A percentile compares a stretch with the other conserved stretches of the same genome.
These are phyloP conservation scores for Aspergillus puulaauensis DNA, from an alignment of 2,329 filamentous ascomycete species.

Conservation along the genomic window DNA sequence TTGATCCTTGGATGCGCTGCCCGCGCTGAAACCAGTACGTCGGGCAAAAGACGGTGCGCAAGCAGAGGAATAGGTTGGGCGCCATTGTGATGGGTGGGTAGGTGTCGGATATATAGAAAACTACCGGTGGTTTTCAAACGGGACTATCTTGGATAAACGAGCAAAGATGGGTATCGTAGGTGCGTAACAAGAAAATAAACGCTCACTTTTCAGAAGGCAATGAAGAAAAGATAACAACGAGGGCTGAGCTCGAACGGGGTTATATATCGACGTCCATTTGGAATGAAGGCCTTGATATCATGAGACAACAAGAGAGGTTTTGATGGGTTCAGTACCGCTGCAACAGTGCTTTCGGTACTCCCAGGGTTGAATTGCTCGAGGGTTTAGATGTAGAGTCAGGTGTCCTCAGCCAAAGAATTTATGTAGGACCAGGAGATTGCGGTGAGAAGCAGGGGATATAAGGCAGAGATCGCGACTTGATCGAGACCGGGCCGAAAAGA, in stretches of 20 bases:
- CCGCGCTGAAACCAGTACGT: slow-evolving; percentile 50
- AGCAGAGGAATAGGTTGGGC: slow-evolving; percentile 51
- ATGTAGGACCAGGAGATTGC: neutral
- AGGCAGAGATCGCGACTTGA: neutral
- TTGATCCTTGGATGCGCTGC: slow-evolving; percentile 38
- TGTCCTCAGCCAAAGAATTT: slow-evolving; percentile 4
- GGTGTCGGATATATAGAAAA: neutral
- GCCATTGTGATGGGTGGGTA: slow-evolving; percentile 39
- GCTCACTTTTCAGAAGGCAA: slow-evolving; percentile 25
- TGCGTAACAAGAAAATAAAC: slow-evolving; percentile 14
- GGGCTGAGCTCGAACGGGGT: slow-evolving; percentile 14
- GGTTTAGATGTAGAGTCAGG: neutral
- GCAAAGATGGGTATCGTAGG: slow-evolving; percentile 6
- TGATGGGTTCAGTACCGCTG: slow-evolving; percentile 9
- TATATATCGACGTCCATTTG: slow-evolving; percentile 35
- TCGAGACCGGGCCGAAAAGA: slow-evolving; percentile 11
- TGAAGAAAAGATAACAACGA: slow-evolving; percentile 10
- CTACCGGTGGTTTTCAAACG: neutral
- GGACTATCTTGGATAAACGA: slow-evolving; percentile 5
- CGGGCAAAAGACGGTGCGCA: slow-evolving; percentile 50
- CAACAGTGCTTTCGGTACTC: slow-evolving; percentile 7
- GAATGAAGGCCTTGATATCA: slow-evolving; percentile 21
- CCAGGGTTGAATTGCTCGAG: slow-evolving; percentile 2
- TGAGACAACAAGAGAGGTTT: slow-evolving; percentile 11
- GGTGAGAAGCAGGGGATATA: slow-evolving; percentile 8